Evolutionary conservation across 768 basidiomycete genomes (phyloP), one percentile per base, ranked within the genome.

Genomic region (Trametes cubensis): DNA sequence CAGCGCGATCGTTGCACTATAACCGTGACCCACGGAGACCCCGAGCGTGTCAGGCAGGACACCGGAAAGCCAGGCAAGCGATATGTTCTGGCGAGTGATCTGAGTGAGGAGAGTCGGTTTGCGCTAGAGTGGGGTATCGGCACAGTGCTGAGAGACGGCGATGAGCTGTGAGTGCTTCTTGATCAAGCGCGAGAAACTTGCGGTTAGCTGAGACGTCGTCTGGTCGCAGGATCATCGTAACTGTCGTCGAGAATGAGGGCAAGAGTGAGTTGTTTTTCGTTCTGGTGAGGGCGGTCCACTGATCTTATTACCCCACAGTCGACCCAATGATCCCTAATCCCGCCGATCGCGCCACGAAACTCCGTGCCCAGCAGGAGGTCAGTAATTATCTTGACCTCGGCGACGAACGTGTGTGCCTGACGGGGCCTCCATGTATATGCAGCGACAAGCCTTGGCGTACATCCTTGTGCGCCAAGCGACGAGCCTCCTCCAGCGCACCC

Each of bases 101-200:
- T 98, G 68, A 94, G 91, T 62, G 93, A 97, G 66, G 96, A 99
- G 77, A 89, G 87, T 74, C 81, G 89, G 38, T 99, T 95, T 74
- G 97, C 97, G 0, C 85, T 98, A 6, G 95, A 98, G 74, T 99
- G 96, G 97, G 94, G 92, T 11, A 95, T 98, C 57, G 96, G 95
- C 2, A 98, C 96, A 0, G 96, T 98, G 2, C 77, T 97, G 62
- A 79, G 95, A 63, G 95, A 98, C 74, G 96, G 96, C 2, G 97
- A 99, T 69, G 92, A 95, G 75, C 78, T 94, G 87, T 85, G 56
- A 55, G 79, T 72, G 20, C 53, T 18, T 4, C 13, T 49, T 17
- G 17, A 26, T 51, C 25, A 5, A 23, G 18, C 28, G 44, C 42
- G 26, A 48, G 41, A 46, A 42, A 30, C 48, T n/a, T 21, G 17